Evolutionary conservation across 768 basidiomycete species (phyloP), one percentile per base, ranked within the genome.

Genomic region (Mycena rebaudengoi): DNA sequence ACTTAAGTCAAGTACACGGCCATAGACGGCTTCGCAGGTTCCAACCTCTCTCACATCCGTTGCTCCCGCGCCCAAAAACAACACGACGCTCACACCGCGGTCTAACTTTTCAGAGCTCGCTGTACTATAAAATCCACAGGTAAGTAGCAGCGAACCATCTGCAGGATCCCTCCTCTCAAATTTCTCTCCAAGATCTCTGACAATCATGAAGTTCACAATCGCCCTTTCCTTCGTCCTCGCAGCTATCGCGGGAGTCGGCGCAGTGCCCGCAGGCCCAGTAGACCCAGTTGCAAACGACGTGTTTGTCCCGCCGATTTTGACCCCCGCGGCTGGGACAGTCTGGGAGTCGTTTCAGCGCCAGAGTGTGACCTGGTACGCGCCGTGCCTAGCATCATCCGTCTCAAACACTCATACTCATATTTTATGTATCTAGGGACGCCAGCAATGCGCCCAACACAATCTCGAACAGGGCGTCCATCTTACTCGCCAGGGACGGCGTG

Each of bases 291-390:
- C 58, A 11, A 54, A 60, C 60, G 74, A 75, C 50, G 77, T 75
- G 20, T 76, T 59, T 28, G 59, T 12, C 5, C 79, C 78, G n/a
- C n/a, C 3, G 0, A 46, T 79, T 56, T 18, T 49, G 16, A 58
- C 60, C 58, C 79, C 78, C 4, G 25, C 69, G 3, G 45, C 21
- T 0, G 64, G 46, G 18, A 67, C 70, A 14, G 54, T 73, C 37
- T 77, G 75, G 76, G 43, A 30, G 30, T 56, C 61, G 41, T 73
- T 74, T 2, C 32, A 35, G 2, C 6, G 30, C 20, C 59, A 73
- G 45, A 73, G 72, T 23, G 68, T 79, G 39, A 70, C 56, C 32
- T 79, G 77, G 78, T 76, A n/a, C n/a, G n/a, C n/a, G n/a, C n/a
- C n/a, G n/a, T n/a, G n/a, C n/a, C n/a, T n/a, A n/a, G 62, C 45